Percentiles rank a stretch among this genome's conserved stretches.
These are phyloP conservation scores for Myxozyma lipomycoides DNA, from an alignment of 805 yeast genomes.

Conservation along the genomic window DNA sequence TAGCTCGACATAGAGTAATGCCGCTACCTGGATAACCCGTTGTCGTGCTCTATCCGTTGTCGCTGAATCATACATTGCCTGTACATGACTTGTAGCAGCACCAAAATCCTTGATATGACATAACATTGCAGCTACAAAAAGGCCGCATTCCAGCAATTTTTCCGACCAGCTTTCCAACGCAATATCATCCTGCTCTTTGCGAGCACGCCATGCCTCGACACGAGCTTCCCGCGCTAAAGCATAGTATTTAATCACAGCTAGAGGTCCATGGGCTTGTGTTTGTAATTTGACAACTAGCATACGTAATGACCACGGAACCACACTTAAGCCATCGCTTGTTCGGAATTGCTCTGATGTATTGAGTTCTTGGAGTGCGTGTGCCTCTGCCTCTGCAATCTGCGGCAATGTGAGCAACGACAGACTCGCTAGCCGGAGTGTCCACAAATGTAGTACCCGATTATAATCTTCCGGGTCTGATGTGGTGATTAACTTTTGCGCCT, in stretches of 20 bases:
- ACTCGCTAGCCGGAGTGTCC: constrained; percentile 19
- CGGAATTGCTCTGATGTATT: constrained; percentile 28
- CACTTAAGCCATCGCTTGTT: constrained; percentile 24
- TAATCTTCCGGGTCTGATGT: constrained; percentile 9
- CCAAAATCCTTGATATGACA: constrained; percentile 35
- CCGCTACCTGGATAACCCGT: constrained; percentile 12
- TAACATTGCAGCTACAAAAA: constrained; percentile 36
- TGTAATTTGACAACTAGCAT: constrained; percentile 35
- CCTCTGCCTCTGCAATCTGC: constrained; percentile 36
- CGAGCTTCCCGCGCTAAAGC: constrained; percentile 38
- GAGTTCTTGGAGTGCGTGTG: constrained; percentile 32
- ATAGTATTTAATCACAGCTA: constrained; percentile 36
- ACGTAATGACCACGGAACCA: constrained; percentile 37
- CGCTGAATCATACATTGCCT: constrained; percentile 11
- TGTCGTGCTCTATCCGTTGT: background rate
- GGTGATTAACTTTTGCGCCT: constrained; percentile 10
- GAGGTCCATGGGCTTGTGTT: constrained; percentile 37
- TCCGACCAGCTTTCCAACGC: constrained; percentile 1
- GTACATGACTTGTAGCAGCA: constrained; percentile 36
- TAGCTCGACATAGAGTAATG: constrained; percentile 18
- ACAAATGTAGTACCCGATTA: constrained; percentile 20
- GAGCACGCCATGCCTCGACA: constrained; percentile 22
- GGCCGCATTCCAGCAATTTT: constrained; percentile 28
- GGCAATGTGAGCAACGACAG: constrained; percentile 11
- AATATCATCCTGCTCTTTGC: background rate